Percentiles rank a stretch among this genome's conserved stretches.
phyloP scores from a whole-genome alignment of 2,329 filamentous ascomycete species.

The Ophiostoma sp. region DNA sequence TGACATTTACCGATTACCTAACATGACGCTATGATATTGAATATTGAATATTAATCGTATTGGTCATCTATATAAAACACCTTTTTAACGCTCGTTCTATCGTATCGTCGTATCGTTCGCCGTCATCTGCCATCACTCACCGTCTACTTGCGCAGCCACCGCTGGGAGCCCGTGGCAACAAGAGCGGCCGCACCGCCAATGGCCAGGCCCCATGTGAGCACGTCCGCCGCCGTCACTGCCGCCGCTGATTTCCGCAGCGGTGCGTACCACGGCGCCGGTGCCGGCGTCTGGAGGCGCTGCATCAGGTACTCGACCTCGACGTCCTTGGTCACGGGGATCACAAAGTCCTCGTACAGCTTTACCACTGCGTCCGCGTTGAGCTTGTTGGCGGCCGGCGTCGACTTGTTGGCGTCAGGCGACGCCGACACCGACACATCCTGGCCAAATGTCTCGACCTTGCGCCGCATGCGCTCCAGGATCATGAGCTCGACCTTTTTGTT shows the following conservation, averaged over 20 bases:
- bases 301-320: conserved; percentile 98
- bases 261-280: conserved; percentile 23
- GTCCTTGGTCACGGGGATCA: conserved; percentile 96
- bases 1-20: neutral
- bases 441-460: conserved; percentile 92
- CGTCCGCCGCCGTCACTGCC: conserved; percentile 12
- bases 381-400: conserved; percentile 52
- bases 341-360: conserved; percentile 82
- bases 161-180: conserved; percentile 15
- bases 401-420: conserved; percentile 37
- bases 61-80: neutral
- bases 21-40: neutral
- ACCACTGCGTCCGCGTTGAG: conserved; percentile 91
- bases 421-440: conserved; percentile 63
- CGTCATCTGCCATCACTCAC: neutral
- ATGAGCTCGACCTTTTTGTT: conserved; percentile 84
- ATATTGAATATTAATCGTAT: neutral
- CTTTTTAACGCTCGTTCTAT: neutral
- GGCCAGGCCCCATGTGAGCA: conserved; percentile 15
- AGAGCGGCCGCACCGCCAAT: conserved; percentile 14
- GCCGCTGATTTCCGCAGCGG: conserved; percentile 11
- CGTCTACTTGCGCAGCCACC: conserved; percentile 23
- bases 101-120: neutral
- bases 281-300: conserved; percentile 60
- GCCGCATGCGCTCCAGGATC: conserved; percentile 75